These are phyloP conservation scores for Kwoniella shivajii DNA, from an alignment of 1,284 basidiomycete genomes.

Conservation along the genomic window DNA sequence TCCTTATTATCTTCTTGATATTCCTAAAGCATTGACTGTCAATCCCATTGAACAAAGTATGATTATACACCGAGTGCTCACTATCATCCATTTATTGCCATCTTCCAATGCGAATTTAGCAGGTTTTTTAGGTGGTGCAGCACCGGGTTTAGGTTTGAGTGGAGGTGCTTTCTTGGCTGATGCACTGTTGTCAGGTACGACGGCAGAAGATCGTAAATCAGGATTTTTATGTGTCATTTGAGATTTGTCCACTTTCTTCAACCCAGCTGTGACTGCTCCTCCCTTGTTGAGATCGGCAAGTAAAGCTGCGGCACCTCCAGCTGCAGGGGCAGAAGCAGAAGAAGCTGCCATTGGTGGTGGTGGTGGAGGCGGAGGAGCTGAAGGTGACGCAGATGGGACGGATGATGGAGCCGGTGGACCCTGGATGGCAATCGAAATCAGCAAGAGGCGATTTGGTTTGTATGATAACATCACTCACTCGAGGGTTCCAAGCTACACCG, in stretches of 20 bases:
- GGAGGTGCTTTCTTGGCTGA: slow-evolving; percentile 41
- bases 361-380: slow-evolving; percentile 61
- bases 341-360: slow-evolving; percentile 57
- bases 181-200: slow-evolving; percentile 63
- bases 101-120: slow-evolving; percentile 80
- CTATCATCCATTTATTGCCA: slow-evolving; percentile 91
- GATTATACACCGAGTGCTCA: slow-evolving; percentile 55
- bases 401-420: slow-evolving; percentile 66
- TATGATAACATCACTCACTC: slow-evolving; percentile 57
- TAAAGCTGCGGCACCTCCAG: slow-evolving; percentile 76
- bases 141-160: slow-evolving; percentile 69
- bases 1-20: slow-evolving; percentile 81
- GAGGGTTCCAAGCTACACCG: slow-evolving; percentile 86
- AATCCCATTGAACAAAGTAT: background rate
- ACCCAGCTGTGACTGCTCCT: slow-evolving; percentile 81
- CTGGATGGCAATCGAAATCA: slow-evolving; percentile 53
- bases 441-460: background rate
- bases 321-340: slow-evolving; percentile 54
- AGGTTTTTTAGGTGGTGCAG: slow-evolving; percentile 81
- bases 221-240: slow-evolving; percentile 99
- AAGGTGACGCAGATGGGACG: slow-evolving; percentile 50
- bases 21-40: slow-evolving; percentile 64
- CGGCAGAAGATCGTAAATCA: slow-evolving; percentile 67
- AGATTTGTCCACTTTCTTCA: slow-evolving; percentile 92
- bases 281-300: slow-evolving; percentile 92